Base-by-base conservation (phyloP, 139 green algal species). In the Coccomyxa sp. region DNA sequence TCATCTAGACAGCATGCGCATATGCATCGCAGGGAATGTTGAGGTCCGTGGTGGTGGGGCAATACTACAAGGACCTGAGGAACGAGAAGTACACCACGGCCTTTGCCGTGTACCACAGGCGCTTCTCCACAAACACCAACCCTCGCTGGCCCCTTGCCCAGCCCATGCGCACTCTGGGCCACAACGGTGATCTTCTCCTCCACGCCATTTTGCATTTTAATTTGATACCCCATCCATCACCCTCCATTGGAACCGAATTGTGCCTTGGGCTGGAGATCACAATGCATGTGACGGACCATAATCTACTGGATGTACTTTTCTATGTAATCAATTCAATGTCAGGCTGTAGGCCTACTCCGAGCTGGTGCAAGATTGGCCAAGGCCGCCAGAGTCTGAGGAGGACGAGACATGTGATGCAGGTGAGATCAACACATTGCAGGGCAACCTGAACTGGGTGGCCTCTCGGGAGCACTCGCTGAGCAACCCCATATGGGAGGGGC, bases 341-440 rank as follows among this genome's bases (percentile, higher is more conserved):
- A 51, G 38, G 38, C 38, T 51, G 38, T 7, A 51, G 7, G 3
- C 38, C 38, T 51, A 7, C 38, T 51, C 38, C 38, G 38, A 51
- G 38, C 3, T 51, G 38, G 38, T 51, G 38, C 38, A 51, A 51
- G 38, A 51, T 3, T 51, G 38, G 38, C 38, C 38, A 7, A 51
- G 38, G 3, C 38, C 38, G 38, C 38, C 7, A 3, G 7, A 51
- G 38, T 51, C 38, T 51, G 38, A 51, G 38, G 7, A 51, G 3
- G 38, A 11, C 38, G 7, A 51, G 38, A 51, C 63, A 28, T 9
- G 16, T 68, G 63, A 1, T 71, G 79, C 90, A 95, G 93, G 93
- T 71, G 97, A 99, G 91, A 99, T 99, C 92, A 99, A 99, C 94
- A 99, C 97, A 0, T 88, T 99, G 85, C 96, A 98, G 90, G 97